Percentiles rank a stretch among this genome's conserved stretches.
Evolutionary conservation across 345 rosid genomes (phyloP).

Genomic region (Gossypium bickii): DNA sequence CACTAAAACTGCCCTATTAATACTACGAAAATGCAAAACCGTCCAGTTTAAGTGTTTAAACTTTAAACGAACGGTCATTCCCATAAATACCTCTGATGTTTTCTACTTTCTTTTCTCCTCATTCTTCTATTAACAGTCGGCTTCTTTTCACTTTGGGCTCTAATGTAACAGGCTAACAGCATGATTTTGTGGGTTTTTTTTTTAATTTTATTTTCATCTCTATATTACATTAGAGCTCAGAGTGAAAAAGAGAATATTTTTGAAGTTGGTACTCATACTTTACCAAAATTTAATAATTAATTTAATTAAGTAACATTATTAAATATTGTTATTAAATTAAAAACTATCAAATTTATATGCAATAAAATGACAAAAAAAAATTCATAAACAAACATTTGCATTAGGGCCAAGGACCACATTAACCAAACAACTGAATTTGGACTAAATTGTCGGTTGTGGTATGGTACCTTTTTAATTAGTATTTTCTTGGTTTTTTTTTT

Average conservation of each 20-base stretch:
- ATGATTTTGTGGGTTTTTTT: too few species aligned
- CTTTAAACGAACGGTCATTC: not conserved
- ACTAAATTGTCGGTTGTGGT: not conserved
- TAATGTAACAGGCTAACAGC: not conserved
- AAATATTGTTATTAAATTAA: too few species aligned
- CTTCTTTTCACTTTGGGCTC: constrained; percentile 1
- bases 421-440: not conserved
- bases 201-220: too few species aligned
- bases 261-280: too few species aligned
- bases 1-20: constrained; percentile 20
- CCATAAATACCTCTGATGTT: not conserved
- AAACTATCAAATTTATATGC: too few species aligned
- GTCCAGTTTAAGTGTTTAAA: constrained; percentile 5
- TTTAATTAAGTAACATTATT: too few species aligned
- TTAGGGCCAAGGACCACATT: not conserved
- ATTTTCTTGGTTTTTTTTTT: not conserved
- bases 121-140: not conserved
- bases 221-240: too few species aligned
- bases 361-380: too few species aligned
- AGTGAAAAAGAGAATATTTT: too few species aligned
- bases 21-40: constrained; percentile 11
- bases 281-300: too few species aligned
- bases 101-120: not conserved
- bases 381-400: not conserved
- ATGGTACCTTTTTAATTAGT: not conserved